Conservation (phyloP, 2,329 filamentous ascomycete species). For the Ramularia endophylla region DNA sequence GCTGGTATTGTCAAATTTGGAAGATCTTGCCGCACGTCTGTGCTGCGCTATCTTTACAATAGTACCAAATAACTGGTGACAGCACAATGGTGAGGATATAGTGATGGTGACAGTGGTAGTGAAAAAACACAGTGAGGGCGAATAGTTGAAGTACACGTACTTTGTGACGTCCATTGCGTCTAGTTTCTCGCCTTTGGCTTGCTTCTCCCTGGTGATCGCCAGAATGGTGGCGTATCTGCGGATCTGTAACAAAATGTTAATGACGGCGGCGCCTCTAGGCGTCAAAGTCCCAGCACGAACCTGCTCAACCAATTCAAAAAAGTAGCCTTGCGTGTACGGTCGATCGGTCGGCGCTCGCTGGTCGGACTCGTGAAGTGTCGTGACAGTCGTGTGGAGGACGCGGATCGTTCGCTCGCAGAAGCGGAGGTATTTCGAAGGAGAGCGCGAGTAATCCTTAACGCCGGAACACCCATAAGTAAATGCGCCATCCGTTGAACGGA, state of each 20-base stretch:
- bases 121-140: too few species aligned
- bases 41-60: too few species aligned
- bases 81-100: too few species aligned
- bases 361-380: slow-evolving; percentile 78
- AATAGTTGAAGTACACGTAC: slow-evolving; percentile 33
- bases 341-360: slow-evolving; percentile 77
- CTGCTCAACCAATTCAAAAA: slow-evolving; percentile 92
- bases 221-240: slow-evolving; percentile 82
- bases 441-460: slow-evolving; percentile 64
- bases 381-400: slow-evolving; percentile 84
- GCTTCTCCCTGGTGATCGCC: slow-evolving; percentile 64
- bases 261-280: slow-evolving; percentile 7
- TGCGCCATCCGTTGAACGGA: slow-evolving; percentile 51
- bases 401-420: slow-evolving; percentile 89
- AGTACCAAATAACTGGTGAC: too few species aligned
- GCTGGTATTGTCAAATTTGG: not conserved
- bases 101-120: too few species aligned
- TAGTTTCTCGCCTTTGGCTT: slow-evolving; percentile 49
- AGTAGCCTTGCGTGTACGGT: slow-evolving; percentile 93
- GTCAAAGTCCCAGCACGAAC: slow-evolving; percentile 24
- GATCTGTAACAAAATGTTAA: slow-evolving; percentile 44
- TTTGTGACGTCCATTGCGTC: slow-evolving; percentile 48
- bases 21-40: not conserved
- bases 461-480: slow-evolving; percentile 59
- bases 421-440: slow-evolving; percentile 71